These are phyloP conservation scores for Nicotiana tabacum DNA, from an alignment of 257 asterid species.

Conservation along the genomic window DNA sequence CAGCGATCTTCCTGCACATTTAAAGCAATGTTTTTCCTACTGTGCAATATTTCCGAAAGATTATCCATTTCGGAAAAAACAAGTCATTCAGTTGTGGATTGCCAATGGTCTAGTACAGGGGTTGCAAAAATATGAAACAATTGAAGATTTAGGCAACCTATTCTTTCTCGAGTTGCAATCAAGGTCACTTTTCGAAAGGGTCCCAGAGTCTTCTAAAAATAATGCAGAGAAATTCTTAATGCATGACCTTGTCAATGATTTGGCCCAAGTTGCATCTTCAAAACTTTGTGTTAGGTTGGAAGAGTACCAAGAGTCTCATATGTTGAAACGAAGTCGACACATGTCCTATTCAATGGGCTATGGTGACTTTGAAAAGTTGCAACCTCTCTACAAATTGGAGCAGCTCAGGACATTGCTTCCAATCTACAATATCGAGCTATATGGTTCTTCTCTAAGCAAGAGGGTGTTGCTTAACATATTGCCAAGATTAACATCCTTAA, in stretches of 20 bases:
- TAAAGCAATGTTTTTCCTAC: neutral
- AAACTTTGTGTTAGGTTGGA: constrained; percentile 2
- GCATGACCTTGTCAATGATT: constrained; percentile 18
- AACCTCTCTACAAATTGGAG: neutral
- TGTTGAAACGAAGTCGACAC: neutral
- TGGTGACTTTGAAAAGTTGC: neutral
- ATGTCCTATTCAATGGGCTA: neutral
- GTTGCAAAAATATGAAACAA: no score
- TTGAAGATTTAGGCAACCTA: no score
- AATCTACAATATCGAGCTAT: no score
- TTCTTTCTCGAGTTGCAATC: neutral
- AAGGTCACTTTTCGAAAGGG: neutral
- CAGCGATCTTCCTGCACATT: neutral
- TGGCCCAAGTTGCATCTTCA: neutral
- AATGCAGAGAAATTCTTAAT: neutral
- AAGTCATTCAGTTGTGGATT: no score
- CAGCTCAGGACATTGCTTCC: constrained; percentile 8
- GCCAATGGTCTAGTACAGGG: no score
- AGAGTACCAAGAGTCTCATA: neutral
- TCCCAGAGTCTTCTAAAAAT: neutral
- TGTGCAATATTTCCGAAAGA: no score
- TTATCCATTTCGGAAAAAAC: no score
- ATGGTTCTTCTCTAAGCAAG: no score
- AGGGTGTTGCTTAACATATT: neutral
- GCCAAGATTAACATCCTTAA: neutral